Evolutionary conservation across 2,329 filamentous ascomycete species (phyloP), one percentile per base, ranked within the genome.

Genomic region (Trichoderma sp.): DNA sequence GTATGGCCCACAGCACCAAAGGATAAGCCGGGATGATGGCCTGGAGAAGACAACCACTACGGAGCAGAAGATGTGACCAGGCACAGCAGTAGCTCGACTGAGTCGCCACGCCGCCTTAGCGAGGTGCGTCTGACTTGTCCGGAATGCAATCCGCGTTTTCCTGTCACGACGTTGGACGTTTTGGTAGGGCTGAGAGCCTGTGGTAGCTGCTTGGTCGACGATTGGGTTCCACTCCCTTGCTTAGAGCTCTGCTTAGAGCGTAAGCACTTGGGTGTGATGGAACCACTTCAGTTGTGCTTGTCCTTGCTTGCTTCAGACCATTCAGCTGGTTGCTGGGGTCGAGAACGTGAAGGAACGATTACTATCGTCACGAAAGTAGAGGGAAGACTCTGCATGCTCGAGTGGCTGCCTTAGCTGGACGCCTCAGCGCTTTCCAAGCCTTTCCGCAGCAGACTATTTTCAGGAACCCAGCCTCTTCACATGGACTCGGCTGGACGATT

Each of bases 221-320:
- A 54, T 55, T 47, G 60, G 60, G 50, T 21, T 55, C n/a, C 12
- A 7, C 28, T 26, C 60, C 59, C 41, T 3, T n/a, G 26, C 58
- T 54, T 44, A 9, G 48, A 52, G 39, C 39, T 61, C 21, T 54
- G 19, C 19, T 45, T 47, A 55, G 41, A 44, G 19, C 50, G 60
- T 63, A 63, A 63, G 60, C 50, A 63, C 59, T 62, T 62, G 59
- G 50, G 2, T 26, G 47, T 26, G 48, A 15, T 28, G 59, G 50
- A 5, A 55, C 41, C 26, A 63, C 34, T 12, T 6, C 15, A 30
- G 34, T 9, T 15, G 51, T 50, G 58, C 28, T 39, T 39, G 34
- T 39, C 9, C 34, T 39, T 39, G 34, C 34, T 39, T 39, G 34
- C 34, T 30, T 30, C 34, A 14, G 5, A 10, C 34, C 34, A 12